Evolutionary conservation across 1,139 yeast species (phyloP).

Genomic region (Pichia sp.): DNA sequence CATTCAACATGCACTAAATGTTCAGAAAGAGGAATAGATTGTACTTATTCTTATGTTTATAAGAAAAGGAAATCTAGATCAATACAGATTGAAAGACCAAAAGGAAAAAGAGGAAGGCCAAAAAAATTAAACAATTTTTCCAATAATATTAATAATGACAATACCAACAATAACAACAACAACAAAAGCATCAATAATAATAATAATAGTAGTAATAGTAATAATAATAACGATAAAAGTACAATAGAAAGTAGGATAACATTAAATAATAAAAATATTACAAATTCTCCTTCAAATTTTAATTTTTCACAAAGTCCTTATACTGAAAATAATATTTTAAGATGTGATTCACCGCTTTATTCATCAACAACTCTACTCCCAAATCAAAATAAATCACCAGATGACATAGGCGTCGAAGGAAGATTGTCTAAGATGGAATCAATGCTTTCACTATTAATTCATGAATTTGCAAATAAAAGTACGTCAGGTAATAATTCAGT

Average conservation of each 20-base stretch:
- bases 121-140: not conserved
- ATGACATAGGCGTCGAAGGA: constrained; percentile 12
- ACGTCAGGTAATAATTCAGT: not conserved
- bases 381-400: no score
- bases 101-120: constrained; percentile 13
- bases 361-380: no score
- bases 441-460: constrained; percentile 23
- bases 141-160: not conserved
- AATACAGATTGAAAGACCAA: constrained; percentile 1
- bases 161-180: not conserved
- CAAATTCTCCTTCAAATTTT: not conserved
- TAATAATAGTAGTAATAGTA: not conserved
- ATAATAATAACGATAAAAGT: not conserved
- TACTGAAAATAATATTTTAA: no score
- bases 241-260: no score
- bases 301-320: no score
- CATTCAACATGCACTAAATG: constrained; percentile 13
- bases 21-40: constrained; percentile 33
- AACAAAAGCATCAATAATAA: not conserved
- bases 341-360: no score
- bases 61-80: constrained; percentile 19
- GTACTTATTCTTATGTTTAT: constrained; percentile 32
- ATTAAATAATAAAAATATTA: not conserved
- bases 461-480: constrained; percentile 3
- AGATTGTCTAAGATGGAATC: constrained; percentile 26